Percentiles rank a stretch among this genome's conserved stretches.
phyloP scores from a whole-genome alignment of 495 filamentous ascomycete genomes.

The Choiromyces venosus region DNA sequence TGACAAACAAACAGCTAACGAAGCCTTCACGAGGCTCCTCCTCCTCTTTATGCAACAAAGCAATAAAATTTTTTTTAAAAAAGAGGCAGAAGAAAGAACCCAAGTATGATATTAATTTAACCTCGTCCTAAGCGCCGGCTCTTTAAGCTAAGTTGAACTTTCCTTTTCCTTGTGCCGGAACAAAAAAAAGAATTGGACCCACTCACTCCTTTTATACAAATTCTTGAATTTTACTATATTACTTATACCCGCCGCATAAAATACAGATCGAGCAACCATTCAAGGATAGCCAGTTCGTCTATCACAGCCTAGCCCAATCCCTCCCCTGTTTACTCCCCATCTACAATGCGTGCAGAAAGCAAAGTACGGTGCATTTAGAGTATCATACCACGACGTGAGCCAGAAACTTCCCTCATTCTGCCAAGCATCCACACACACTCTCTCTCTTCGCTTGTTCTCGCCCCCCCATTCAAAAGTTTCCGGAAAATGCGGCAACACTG shows the following conservation, averaged over 20 bases:
- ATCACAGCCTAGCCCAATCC: neutral
- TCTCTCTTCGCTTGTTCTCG: neutral
- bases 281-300: neutral
- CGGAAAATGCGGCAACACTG: neutral
- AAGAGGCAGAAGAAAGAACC: neutral
- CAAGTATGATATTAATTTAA: neutral
- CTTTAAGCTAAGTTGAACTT: neutral
- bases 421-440: neutral
- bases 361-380: neutral
- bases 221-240: neutral
- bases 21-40: neutral
- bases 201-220: neutral
- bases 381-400: neutral
- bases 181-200: neutral
- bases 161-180: too few relatives aligned
- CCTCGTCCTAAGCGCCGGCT: neutral
- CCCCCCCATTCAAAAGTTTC: neutral
- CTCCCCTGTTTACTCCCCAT: neutral
- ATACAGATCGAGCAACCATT: neutral
- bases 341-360: too few relatives aligned
- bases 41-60: neutral
- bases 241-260: neutral
- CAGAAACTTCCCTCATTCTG: neutral
- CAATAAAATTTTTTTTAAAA: neutral
- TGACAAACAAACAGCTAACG: neutral